Percentiles rank a stretch among this genome's conserved stretches.
These are phyloP conservation scores for Luffa acutangula DNA, from an alignment of 306 rosid genomes.

Conservation along the genomic window DNA sequence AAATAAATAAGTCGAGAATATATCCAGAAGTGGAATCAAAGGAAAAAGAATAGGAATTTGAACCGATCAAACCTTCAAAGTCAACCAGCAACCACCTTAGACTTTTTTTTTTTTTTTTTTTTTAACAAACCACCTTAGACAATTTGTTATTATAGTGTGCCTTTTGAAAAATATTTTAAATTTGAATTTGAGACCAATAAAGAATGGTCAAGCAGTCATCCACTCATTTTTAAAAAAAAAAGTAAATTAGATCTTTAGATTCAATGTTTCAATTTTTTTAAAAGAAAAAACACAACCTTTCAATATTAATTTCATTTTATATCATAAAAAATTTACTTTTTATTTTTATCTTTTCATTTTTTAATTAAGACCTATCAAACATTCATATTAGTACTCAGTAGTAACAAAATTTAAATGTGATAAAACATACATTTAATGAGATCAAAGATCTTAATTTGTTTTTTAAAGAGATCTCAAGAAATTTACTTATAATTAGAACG, in stretches of 20 bases:
- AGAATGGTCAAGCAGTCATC: background rate
- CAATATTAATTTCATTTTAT: background rate
- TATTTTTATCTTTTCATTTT: too few relatives aligned
- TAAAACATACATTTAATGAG: background rate
- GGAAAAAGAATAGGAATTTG: background rate
- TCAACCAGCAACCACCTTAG: background rate
- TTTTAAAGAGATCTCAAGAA: too few relatives aligned
- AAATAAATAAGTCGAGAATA: background rate
- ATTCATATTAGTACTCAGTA: background rate
- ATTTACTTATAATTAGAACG: too few relatives aligned
- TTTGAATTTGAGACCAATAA: background rate
- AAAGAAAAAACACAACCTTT: background rate
- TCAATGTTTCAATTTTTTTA: background rate
- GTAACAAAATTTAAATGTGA: too few relatives aligned
- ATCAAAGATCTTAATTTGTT: too few relatives aligned
- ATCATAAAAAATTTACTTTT: too few relatives aligned
- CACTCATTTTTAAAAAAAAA: background rate
- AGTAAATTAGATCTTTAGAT: background rate
- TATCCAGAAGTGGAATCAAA: background rate
- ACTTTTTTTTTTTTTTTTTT: background rate
- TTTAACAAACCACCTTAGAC: background rate
- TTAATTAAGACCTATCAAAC: background rate
- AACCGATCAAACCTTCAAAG: background rate
- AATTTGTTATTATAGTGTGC: background rate
- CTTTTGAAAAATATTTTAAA: background rate